Evolutionary conservation across 352 stramenopile genomes (phyloP).

Genomic region (Hyaloperonospora brassicae): DNA sequence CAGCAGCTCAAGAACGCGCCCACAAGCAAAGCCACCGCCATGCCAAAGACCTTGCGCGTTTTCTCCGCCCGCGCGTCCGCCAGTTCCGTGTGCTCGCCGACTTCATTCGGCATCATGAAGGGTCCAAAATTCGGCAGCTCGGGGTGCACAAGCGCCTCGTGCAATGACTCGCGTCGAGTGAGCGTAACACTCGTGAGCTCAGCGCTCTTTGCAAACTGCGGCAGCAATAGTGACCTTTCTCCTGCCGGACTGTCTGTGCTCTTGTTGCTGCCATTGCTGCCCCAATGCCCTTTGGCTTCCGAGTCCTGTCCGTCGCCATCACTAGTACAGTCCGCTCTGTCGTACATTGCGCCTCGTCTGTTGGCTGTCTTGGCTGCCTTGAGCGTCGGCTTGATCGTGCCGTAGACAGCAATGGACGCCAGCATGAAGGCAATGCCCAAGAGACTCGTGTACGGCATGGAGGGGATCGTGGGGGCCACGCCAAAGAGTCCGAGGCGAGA

Average conservation of each 20-base stretch:
- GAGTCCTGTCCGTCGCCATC: constrained; percentile 1
- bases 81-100: constrained; percentile 52
- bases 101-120: constrained; percentile 62
- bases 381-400: constrained; percentile 66
- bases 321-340: too few relatives aligned
- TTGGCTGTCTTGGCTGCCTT: constrained; percentile 18
- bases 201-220: constrained; percentile 17
- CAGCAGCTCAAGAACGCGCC: constrained; percentile 65
- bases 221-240: constrained; percentile 38
- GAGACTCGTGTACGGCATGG: constrained; percentile 40
- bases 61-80: constrained; percentile 41
- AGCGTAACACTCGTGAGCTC: constrained; percentile 9
- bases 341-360: too few relatives aligned
- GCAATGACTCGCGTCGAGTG: constrained; percentile 37
- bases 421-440: constrained; percentile 76
- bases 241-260: constrained; percentile 18
- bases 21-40: constrained; percentile 53
- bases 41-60: constrained; percentile 52
- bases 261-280: constrained; percentile 11
- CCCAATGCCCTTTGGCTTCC: constrained; percentile 11
- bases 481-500: constrained; percentile 68
- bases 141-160: constrained; percentile 51
- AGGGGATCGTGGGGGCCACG: constrained; percentile 52
- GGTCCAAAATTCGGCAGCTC: constrained; percentile 80
- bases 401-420: constrained; percentile 68